Conservation (phyloP, 164 flowering plant species). For the Tetrastigma voinierianum region DNA sequence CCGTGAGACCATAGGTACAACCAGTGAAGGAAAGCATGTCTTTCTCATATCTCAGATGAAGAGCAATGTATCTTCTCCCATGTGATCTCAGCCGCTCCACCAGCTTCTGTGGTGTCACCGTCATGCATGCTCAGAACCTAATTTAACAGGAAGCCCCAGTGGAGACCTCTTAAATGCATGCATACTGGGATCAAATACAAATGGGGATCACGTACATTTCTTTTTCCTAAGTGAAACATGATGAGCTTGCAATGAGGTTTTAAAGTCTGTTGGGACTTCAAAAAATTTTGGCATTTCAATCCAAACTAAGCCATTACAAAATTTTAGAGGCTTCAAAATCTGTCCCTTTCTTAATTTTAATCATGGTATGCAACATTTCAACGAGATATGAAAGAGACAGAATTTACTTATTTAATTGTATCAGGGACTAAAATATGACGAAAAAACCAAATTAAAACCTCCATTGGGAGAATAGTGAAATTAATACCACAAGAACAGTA, state of each 20-base stretch:
- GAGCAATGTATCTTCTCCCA: conserved; percentile 74
- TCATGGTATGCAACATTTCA: too few relatives aligned
- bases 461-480: conserved; percentile 6
- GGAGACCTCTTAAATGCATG: conserved; percentile 67
- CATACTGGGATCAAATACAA: conserved; percentile 16
- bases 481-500: not conserved
- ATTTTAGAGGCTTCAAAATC: not conserved
- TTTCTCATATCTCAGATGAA: conserved; percentile 93
- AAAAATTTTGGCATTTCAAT: not conserved
- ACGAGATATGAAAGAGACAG: too few relatives aligned
- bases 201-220: conserved; percentile 8
- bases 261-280: not conserved
- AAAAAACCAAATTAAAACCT: not conserved
- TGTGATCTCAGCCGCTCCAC: conserved; percentile 84
- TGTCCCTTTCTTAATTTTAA: not conserved
- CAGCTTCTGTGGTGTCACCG: conserved; percentile 91
- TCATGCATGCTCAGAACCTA: conserved; percentile 85
- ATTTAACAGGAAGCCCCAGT: conserved; percentile 67
- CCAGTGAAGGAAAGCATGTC: conserved; percentile 97
- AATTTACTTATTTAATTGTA: not conserved
- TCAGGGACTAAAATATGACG: not conserved
- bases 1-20: conserved; percentile 80
- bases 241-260: not conserved
- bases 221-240: not conserved
- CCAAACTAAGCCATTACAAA: not conserved